Conservation (phyloP, 805 yeast genomes). For the Jamesozyma jinghongensis region DNA sequence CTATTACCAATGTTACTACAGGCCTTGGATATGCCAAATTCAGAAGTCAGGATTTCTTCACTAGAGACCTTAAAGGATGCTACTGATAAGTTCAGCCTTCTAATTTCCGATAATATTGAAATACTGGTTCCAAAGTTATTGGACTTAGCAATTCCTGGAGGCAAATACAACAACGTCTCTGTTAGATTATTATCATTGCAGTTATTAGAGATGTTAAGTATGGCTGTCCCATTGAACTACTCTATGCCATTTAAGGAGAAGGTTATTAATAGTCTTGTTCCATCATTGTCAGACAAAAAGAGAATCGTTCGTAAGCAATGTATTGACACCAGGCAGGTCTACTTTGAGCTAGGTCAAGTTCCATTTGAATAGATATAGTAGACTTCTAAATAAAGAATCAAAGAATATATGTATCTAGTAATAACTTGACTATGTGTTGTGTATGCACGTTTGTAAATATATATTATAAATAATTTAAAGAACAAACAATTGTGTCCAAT, state of each 20-base stretch:
- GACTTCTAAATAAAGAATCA: neutral
- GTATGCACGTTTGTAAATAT: neutral
- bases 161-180: constrained; percentile 32
- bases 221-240: constrained; percentile 32
- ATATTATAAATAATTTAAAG: neutral
- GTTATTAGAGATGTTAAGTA: constrained; percentile 44
- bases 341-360: constrained; percentile 44
- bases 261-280: constrained; percentile 40
- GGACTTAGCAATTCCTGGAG: constrained; percentile 17
- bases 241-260: constrained; percentile 44
- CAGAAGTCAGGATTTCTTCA: constrained; percentile 50
- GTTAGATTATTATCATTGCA: constrained; percentile 51
- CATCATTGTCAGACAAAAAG: constrained; percentile 60
- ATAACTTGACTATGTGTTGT: neutral
- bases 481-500: neutral
- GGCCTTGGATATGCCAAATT: constrained; percentile 42
- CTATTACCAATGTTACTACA: constrained; percentile 67
- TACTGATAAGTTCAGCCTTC: constrained; percentile 44
- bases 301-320: constrained; percentile 70
- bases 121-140: constrained; percentile 50
- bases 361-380: constrained; percentile 25
- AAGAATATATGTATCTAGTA: neutral
- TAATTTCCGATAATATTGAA: constrained; percentile 46
- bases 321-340: constrained; percentile 70
- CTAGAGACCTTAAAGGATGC: constrained; percentile 50